Evolutionary conservation across 2,329 filamentous ascomycete species (phyloP), one percentile per base, ranked within the genome.

Genomic region (Pseudocercospora eumusae): DNA sequence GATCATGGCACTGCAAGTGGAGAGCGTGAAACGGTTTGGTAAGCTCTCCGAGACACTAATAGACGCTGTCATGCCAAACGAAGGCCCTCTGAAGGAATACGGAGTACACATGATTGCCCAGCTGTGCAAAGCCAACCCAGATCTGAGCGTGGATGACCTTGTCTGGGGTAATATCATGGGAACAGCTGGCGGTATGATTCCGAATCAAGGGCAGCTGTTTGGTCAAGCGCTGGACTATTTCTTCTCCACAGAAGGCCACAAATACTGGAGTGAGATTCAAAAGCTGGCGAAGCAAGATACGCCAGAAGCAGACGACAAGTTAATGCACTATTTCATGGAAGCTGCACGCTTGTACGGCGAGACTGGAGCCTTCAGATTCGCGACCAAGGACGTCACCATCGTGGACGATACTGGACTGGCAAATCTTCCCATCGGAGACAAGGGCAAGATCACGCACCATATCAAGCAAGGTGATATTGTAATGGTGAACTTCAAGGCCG

Each of bases 141-240:
- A 79, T 2, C 71, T 79, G 6, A 73, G 79, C 1, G 72, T 80
- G 5, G 74, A 82, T 25, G 78, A 83, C 20, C 76, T 86, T 25
- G 83, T 85, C 28, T 84, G 81, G 80, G 81, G 81, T 44, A 81
- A 86, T 59, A 81, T 86, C 58, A 77, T 87, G 45, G 83, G 83
- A 31, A 85, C 84, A 0, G 82, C 82, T 0, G 83, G 81, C 25
- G 82, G 82, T 40, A 82, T 83, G 75, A 82, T 84, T 3, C 77
- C 81, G 2, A 85, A 84, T 60, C 84, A 86, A 68, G 83, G 81
- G 7, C 83, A 85, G 62, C 78, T 86, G 21, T 85, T 86, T 67
- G 81, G 77, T 0, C 84, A 86, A 65, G 82, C 79, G 25, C 71
- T 87, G 54, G 84, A 86, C 68, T 84, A 81, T 70, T 86, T 84